phyloP scores from a whole-genome alignment of 768 basidiomycete genomes.

The Rossbeevera mucosa region DNA sequence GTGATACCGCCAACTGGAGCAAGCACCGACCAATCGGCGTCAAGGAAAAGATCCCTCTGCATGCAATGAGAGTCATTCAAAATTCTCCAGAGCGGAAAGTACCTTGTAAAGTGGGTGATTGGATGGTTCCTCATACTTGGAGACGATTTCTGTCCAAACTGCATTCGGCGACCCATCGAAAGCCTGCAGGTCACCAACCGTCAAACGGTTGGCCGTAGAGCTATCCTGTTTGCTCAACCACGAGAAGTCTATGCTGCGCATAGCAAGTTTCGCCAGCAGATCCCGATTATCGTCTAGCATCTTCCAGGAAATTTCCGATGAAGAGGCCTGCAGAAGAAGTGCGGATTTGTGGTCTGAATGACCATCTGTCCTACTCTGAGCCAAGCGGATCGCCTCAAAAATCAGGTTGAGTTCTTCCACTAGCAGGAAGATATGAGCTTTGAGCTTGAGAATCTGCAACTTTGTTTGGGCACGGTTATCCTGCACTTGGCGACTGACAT shows the following conservation, averaged over 20 bases:
- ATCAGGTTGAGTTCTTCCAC: slow-evolving; percentile 78
- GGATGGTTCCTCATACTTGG: slow-evolving; percentile 66
- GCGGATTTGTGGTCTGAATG: slow-evolving; percentile 73
- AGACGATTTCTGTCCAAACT: slow-evolving; percentile 82
- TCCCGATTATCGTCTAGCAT: slow-evolving; percentile 75
- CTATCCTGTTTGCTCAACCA: slow-evolving; percentile 88
- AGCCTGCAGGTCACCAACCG: slow-evolving; percentile 73
- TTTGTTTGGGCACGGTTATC: slow-evolving; percentile 37
- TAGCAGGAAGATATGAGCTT: slow-evolving; percentile 67
- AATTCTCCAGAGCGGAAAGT: background rate
- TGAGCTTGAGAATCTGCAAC: slow-evolving; percentile 59
- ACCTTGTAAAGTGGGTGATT: slow-evolving; percentile 74
- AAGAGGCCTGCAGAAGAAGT: slow-evolving; percentile 73
- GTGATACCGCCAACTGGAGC: slow-evolving; percentile 91
- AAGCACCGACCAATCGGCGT: slow-evolving; percentile 77
- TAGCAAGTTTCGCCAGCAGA: slow-evolving; percentile 81
- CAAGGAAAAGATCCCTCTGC: slow-evolving; percentile 68
- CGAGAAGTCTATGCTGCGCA: slow-evolving; percentile 70
- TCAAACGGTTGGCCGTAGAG: slow-evolving; percentile 73
- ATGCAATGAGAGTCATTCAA: slow-evolving; percentile 5
- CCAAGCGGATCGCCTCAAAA: slow-evolving; percentile 82
- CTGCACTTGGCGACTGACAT: slow-evolving; percentile 33
- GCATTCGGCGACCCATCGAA: slow-evolving; percentile 83
- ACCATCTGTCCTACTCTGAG: slow-evolving; percentile 69
- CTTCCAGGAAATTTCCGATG: slow-evolving; percentile 85